Base-by-base conservation (phyloP, 2,329 filamentous ascomycete species). In the Tolypocladium pustulatum region DNA sequence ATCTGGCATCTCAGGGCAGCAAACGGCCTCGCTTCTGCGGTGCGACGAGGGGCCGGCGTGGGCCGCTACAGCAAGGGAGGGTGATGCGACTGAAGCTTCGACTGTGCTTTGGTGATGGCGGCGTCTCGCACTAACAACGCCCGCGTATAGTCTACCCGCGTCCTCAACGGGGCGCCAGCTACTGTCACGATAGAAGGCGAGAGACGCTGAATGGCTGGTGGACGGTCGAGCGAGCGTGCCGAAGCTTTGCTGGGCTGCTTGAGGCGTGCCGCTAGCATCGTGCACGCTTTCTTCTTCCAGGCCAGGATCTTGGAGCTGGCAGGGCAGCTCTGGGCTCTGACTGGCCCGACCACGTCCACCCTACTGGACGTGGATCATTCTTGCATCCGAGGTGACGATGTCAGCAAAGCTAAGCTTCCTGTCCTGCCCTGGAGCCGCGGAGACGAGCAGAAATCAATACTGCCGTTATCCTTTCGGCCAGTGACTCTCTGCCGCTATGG, bases 301-400 rank as follows among this genome's bases (percentile, higher is more conserved):
- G 46, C 58, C 55, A 58, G 56, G 43, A 40, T 58, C 46, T 43
- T 25, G n/a, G 36, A 34, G 34, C 54, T 36, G 38, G 40, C 43
- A 57, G 46, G 54, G 53, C 54, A 34, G 43, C 43, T 54, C 40
- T 43, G 22, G n/a, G 17, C 54, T 40, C 55, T 61, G 58, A 61
- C 56, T 61, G 60, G 60, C 41, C 20, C 49, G 30, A 54, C 12
- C 10, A 5, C 15, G 13, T 30, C 34, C 10, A 22, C 53, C 36
- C 53, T 38, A 22, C 22, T 37, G 51, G 53, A 37, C n/a, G 54
- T 36, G 46, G 27, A 41, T 32, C 37, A 30, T 55, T 30, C 53
- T 41, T 41, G 37, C 54, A 32, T 34, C 17, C 30, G 10, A 22
- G 27, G 13, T 52, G 9, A 4, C 15, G 27, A 52, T 52, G 49